Evolutionary conservation across 768 basidiomycete genomes (phyloP).

Genomic region (Suillus subaureus): DNA sequence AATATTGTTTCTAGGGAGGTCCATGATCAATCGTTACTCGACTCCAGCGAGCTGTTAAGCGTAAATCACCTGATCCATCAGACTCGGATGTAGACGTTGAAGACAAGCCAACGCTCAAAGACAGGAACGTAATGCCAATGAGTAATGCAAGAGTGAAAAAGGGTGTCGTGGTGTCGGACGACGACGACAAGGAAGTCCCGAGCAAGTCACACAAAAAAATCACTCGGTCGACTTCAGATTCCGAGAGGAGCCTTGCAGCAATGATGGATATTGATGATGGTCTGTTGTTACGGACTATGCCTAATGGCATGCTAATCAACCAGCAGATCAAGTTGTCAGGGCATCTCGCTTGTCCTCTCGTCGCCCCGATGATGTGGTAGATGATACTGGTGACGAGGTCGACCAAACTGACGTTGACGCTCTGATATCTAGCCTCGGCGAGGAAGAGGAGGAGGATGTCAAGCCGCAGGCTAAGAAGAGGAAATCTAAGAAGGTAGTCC

Average conservation of each 20-base stretch:
- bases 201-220: slow-evolving; percentile 28
- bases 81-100: slow-evolving; percentile 34
- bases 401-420: slow-evolving; percentile 30
- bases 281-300: slow-evolving; percentile 32
- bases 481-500: slow-evolving; percentile 37
- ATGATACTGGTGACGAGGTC: slow-evolving; percentile 31
- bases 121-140: slow-evolving; percentile 15
- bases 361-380: slow-evolving; percentile 27
- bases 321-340: slow-evolving; percentile 29
- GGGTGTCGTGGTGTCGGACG: slow-evolving; percentile 59
- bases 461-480: slow-evolving; percentile 39
- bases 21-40: slow-evolving; percentile 22
- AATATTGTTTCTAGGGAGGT: neutral
- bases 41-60: slow-evolving; percentile 37
- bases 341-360: slow-evolving; percentile 24
- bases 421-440: slow-evolving; percentile 29
- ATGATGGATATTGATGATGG: slow-evolving; percentile 84
- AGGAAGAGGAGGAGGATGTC: slow-evolving; percentile 29
- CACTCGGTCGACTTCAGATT: slow-evolving; percentile 42
- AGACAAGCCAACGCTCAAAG: slow-evolving; percentile 5
- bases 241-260: slow-evolving; percentile 48
- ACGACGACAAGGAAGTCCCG: slow-evolving; percentile 45
- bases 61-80: slow-evolving; percentile 44
- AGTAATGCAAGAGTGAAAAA: slow-evolving; percentile 43
- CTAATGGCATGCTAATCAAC: slow-evolving; percentile 13